Base-by-base conservation (phyloP, 306 rosid genomes). In the Prinsepia uniflora region DNA sequence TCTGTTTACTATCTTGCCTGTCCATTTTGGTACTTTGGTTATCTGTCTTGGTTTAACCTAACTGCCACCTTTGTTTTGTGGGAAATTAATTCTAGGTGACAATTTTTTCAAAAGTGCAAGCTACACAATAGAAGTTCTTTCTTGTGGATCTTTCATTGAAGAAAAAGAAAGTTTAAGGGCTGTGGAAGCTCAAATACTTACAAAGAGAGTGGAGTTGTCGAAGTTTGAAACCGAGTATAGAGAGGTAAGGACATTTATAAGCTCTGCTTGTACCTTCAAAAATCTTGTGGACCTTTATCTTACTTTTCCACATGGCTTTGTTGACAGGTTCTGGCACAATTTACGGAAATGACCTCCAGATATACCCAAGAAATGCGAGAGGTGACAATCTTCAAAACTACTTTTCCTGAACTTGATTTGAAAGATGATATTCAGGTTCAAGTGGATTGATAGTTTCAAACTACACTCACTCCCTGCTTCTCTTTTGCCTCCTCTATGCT, bases 221-320 rank as follows among this genome's bases (percentile, higher is more conserved):
- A 95, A 91, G 80, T 95, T 95, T 85, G 99, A 95, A 80, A 72
- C 96, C 13, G 99, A 95, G 81, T 95, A 95, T 78, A 90, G 89
- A 65, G 99, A 95, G 96, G 99, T 95, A 63, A 14, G 69, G 20
- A 49, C 73, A 68, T 52, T 45, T 62, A 42, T 49, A 43, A 82
- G 61, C 76, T 54, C 42, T 78, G 47, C 65, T 19, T 66, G 43
- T 75, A 48, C 48, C n/a, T 45, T 53, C 66, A 43, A 73, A 34
- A 58, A 68, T 63, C 67, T 20, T 18, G 45, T 48, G 59, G 19
- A 11, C 53, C 55, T 20, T 73, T 72, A 50, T 60, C 62, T 18
- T 65, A n/a, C 15, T 60, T 56, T 80, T 79, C 65, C 65, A 70
- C 44, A 17, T 68, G 48, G 24, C 48, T 34, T 30, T 80, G 47